Evolutionary conservation across 2,329 filamentous ascomycete genomes (phyloP), one percentile per base, ranked within the genome.

Genomic region (Fusarium caatingaense): DNA sequence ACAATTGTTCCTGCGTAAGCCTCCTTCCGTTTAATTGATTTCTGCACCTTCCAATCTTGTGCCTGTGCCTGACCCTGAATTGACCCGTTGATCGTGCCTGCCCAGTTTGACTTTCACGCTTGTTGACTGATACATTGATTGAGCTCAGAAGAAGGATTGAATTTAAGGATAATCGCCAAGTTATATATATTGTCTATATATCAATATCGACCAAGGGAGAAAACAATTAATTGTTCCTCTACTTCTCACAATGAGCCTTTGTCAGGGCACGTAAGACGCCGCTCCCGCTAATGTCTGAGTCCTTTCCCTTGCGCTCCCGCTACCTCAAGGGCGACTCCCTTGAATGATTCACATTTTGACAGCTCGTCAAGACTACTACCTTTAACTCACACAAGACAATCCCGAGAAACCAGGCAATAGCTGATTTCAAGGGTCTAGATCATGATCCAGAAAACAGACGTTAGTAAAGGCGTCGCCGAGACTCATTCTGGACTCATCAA

Each of bases 1-100:
- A n/a, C 45, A 48, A 16, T 45, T 53, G 68, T 71, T 71, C 68
- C 68, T 70, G 68, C 68, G 59, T 20, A 70, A 71, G 68, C 55
- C 59, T 58, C 60, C 44, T 68, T 54, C 57, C 20, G 27, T 42
- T 66, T 37, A 16, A 67, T 63, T n/a, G 27, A 32, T 50, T 23
- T 30, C 5, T 60, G 45, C 20, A 18, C 45, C 61, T 45, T 57
- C 37, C 53, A 30, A 57, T 56, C 16, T 27, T 64, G 61, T 56
- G 37, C 60, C 50, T 49, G 34, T 37, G 40, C 16, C 51, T 49
- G 48, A 13, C 12, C 21, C 21, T 51, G 21, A 34, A 23, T 9
- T 55, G 28, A n/a, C 23, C 23, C 44, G 44, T 37, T 40, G 10
- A 11, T 49, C 23, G 32, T 51, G 34, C 49, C 32, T 42, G 49